Evolutionary conservation across 1,139 yeast species (phyloP).

Genomic region (Scheffersomyces stambukii): DNA sequence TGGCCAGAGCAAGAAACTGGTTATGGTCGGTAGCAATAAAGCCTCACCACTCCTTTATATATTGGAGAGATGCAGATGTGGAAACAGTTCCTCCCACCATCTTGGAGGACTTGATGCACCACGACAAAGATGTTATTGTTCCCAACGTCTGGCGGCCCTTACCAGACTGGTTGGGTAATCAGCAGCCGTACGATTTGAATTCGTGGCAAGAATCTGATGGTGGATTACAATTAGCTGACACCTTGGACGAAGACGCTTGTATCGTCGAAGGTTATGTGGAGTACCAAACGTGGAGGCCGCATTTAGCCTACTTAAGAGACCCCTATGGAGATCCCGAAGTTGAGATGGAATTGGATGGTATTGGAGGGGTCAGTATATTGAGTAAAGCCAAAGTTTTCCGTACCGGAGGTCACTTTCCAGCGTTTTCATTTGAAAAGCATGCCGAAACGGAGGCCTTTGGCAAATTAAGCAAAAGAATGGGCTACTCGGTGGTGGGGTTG

Average conservation of each 20-base stretch:
- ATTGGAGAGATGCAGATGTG: conserved; percentile 55
- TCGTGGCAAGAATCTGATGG: conserved; percentile 91
- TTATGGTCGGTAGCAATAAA: conserved; percentile 48
- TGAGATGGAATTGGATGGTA: conserved; percentile 85
- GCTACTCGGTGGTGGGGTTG: conserved; percentile 73
- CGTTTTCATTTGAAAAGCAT: conserved; percentile 83
- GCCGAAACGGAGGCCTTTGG: conserved; percentile 96
- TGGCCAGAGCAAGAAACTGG: conserved; percentile 57
- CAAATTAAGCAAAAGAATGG: conserved; percentile 77
- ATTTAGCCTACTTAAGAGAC: conserved; percentile 80
- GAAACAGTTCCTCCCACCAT: conserved; percentile 50
- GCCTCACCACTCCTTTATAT: conserved; percentile 51
- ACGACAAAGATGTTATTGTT: conserved; percentile 52
- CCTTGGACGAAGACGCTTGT: conserved; percentile 80
- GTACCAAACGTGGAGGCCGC: conserved; percentile 91
- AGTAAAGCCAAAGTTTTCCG: conserved; percentile 79
- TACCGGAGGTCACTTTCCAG: conserved; percentile 83
- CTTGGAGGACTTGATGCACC: conserved; percentile 52
- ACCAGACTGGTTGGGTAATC: conserved; percentile 85
- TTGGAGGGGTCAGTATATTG: conserved; percentile 85
- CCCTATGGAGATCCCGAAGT: conserved; percentile 84
- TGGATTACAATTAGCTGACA: conserved; percentile 71
- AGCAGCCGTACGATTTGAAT: conserved; percentile 86
- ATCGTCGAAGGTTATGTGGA: conserved; percentile 91
- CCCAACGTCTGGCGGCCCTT: conserved; percentile 93